Base-by-base conservation (phyloP, 805 yeast genomes). In the Metschnikowia corniflorae region DNA sequence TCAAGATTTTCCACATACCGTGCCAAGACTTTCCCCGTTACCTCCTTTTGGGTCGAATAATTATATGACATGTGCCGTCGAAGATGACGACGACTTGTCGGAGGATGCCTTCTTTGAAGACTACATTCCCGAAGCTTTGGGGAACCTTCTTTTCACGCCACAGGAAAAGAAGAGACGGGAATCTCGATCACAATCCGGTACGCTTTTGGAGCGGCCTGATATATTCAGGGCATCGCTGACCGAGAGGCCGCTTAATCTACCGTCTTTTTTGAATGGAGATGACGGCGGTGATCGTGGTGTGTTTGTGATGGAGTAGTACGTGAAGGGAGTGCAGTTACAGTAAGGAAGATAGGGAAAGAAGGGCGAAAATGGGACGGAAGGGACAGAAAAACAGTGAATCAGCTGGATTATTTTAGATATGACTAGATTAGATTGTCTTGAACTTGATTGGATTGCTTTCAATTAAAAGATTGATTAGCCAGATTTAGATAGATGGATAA, bases 131-230 rank as follows among this genome's bases (percentile, higher is more conserved):
- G 78, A 82, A 5, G 77, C 89, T 19, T 62, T 88, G 25, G 75
- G 81, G n/a, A 95, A 86, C 46, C 64, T 87, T 33, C 64, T 68
- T 14, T 63, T 89, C 32, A 86, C 95, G 0, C 94, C 95, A 0
- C 84, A 78, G 47, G 96, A 88, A 54, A 60, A 83, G 15, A 63
- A 61, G 41, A 67, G 81, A 49, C 70, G 96, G 30, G 77, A 87
- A 42, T 80, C 88, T 8, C 68, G 86, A 40, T 71, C 78, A 7
- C 71, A 67, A 33, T 60, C 67, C 16, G 73, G 73, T 1, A 67
- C 71, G 0, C 47, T 68, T 9, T 48, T 60, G 21, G 64, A 59
- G 20, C 40, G 40, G 16, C 40, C 40, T 12, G 40, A 32, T 15
- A 32, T 37, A 10, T 27, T 18, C 20, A 17, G 16, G 30, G 36